Conservation (phyloP, 768 basidiomycete genomes). For the Crepidotus variabilis region DNA sequence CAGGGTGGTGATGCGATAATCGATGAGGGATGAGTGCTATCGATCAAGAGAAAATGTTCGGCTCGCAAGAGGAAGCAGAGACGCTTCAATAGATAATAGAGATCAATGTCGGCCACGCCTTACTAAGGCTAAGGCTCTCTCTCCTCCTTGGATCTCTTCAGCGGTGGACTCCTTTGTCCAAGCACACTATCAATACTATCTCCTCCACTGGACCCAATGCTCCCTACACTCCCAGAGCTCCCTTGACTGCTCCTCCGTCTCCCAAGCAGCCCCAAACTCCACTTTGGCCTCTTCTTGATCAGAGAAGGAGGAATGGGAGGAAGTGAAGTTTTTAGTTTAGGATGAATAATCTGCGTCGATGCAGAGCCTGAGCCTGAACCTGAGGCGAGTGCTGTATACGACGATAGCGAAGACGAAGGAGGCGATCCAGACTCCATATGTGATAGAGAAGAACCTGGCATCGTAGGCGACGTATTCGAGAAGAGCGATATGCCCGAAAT, state of each 20-base stretch:
- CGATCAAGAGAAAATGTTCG: too few relatives aligned
- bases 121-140: not conserved
- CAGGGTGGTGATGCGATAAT: too few relatives aligned
- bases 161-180: not conserved
- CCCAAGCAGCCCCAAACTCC: conserved; percentile 11
- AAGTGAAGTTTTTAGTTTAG: conserved; percentile 13
- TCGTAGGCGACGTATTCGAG: not conserved
- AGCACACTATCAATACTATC: not conserved
- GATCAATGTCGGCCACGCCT: too few relatives aligned
- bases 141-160: not conserved
- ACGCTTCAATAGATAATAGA: too few relatives aligned
- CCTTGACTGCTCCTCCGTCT: not conserved
- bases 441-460: not conserved
- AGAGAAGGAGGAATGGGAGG: conserved; percentile 16
- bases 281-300: conserved; percentile 12
- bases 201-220: not conserved
- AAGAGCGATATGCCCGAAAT: conserved; percentile 2
- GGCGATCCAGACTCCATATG: not conserved
- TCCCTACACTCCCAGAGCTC: not conserved
- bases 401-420: not conserved
- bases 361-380: conserved; percentile 2
- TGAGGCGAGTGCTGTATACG: not conserved
- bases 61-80: too few relatives aligned
- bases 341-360: conserved; percentile 9
- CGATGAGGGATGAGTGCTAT: too few relatives aligned